Conservation (phyloP, 169 alveolate genomes). For the Cryptosporidium ubiquitum region DNA sequence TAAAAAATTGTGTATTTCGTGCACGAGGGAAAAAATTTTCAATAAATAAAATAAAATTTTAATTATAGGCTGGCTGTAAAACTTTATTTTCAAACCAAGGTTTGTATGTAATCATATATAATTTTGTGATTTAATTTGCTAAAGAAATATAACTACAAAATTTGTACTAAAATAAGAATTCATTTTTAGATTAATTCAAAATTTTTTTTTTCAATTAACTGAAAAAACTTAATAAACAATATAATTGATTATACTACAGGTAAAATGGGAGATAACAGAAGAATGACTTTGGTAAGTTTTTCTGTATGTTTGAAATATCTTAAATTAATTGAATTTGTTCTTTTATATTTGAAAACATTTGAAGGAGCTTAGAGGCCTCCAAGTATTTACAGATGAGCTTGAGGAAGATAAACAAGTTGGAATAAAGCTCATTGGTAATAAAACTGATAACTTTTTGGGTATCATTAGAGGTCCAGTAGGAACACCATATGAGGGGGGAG, state of each 20-base stretch:
- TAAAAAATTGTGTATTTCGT: neutral
- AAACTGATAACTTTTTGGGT: conserved; percentile 29
- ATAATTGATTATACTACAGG: neutral
- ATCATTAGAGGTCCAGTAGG: conserved; percentile 79
- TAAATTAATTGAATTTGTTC: too few relatives aligned
- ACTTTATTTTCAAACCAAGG: neutral
- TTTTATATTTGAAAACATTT: too few relatives aligned
- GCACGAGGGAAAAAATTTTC: neutral
- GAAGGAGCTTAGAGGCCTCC: conserved; percentile 63
- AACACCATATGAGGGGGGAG: conserved; percentile 95
- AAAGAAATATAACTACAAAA: too few relatives aligned
- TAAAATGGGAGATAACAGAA: conserved; percentile 21
- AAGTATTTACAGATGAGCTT: conserved; percentile 37
- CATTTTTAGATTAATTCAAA: neutral
- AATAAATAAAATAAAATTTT: too few relatives aligned
- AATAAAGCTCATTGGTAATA: conserved; percentile 22
- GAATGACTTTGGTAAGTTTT: conserved; percentile 68
- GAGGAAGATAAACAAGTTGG: conserved; percentile 51
- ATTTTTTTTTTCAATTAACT: neutral
- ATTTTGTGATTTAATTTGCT: neutral
- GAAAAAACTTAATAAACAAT: neutral
- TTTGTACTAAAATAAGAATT: neutral
- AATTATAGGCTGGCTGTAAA: neutral
- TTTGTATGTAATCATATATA: neutral
- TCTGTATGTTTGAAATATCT: neutral